Evolutionary conservation across 768 basidiomycete species (phyloP), one percentile per base, ranked within the genome.

Genomic region (Russula vinacea): DNA sequence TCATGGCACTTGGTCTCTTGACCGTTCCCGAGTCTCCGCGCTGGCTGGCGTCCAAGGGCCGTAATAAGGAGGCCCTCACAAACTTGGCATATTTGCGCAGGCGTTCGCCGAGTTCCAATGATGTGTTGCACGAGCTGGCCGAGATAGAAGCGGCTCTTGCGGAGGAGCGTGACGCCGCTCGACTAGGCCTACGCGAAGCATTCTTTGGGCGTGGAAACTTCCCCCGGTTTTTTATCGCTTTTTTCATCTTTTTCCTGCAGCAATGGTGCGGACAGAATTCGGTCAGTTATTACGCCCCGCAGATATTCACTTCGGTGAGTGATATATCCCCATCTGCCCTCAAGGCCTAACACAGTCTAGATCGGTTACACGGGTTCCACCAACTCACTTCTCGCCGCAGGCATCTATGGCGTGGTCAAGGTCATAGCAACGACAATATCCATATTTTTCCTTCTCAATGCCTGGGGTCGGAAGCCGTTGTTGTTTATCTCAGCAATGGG

Each of bases 231-330:
- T 76, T 88, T n/a, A 92, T 94, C 69, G 92, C 92, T 1, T 85
- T 90, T 68, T 74, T 81, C 32, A 89, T 92, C 65, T 92, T 92
- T 78, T 72, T 89, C 64, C 76, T 92, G 9, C 92, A 93, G 68
- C 90, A 93, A 71, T 92, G 87, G 87, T 81, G 83, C 54, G 92
- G 92, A 1, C 92, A 93, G 72, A 91, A 94, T 75, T 86, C 87
- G 0, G 87, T 93, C 67, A 78, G 77, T 50, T 88, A 90, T 72
- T 89, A 90, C 65, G 85, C 87, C 1, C 86, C 89, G 5, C 86
- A 87, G 70, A 87, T 90, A 66, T 90, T 90, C 73, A 75, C 78
- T 10, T 83, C 87, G 22, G 84, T 87, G 65, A 69, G 79, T 73
- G 58, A 37, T 29, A 0, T 33, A 19, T 53, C 11, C 5, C 4